Conservation (phyloP, 1,139 yeast species). For the Casaregolazyma lundiana region DNA sequence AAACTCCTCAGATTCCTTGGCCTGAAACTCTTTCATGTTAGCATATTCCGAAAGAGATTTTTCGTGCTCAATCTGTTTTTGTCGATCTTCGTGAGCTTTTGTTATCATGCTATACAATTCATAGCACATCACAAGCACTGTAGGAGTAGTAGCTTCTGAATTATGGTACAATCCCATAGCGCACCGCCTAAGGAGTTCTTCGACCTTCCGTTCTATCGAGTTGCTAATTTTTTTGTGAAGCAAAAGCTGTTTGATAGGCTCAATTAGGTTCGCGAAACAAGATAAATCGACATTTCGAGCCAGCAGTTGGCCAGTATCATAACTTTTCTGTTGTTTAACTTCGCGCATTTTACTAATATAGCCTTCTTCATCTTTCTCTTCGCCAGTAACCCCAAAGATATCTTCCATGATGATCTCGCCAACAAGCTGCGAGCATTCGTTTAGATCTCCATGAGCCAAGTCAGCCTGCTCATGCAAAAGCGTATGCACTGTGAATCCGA, state of each 20-base stretch:
- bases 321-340: conserved; percentile 84
- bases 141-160: conserved; percentile 51
- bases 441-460: conserved; percentile 68
- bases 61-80: conserved; percentile 29
- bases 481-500: conserved; percentile 81
- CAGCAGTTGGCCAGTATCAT: conserved; percentile 77
- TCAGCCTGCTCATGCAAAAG: conserved; percentile 53
- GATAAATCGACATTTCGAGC: conserved; percentile 61
- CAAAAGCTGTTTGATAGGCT: conserved; percentile 62
- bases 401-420: conserved; percentile 86
- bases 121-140: conserved; percentile 65
- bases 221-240: conserved; percentile 61
- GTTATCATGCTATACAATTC: conserved; percentile 62
- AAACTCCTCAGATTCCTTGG: conserved; percentile 43
- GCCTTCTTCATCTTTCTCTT: conserved; percentile 93
- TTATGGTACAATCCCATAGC: conserved; percentile 76
- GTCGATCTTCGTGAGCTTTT: conserved; percentile 27
- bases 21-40: conserved; percentile 15
- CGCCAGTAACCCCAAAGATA: conserved; percentile 86
- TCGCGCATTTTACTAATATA: conserved; percentile 85
- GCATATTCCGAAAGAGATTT: conserved; percentile 31
- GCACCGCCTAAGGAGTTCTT: conserved; percentile 71
- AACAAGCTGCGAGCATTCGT: conserved; percentile 57
- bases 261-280: conserved; percentile 55
- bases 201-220: conserved; percentile 69